Conservation (phyloP, 1,284 basidiomycete genomes). For the Mycosarcoma mackinlayi region DNA sequence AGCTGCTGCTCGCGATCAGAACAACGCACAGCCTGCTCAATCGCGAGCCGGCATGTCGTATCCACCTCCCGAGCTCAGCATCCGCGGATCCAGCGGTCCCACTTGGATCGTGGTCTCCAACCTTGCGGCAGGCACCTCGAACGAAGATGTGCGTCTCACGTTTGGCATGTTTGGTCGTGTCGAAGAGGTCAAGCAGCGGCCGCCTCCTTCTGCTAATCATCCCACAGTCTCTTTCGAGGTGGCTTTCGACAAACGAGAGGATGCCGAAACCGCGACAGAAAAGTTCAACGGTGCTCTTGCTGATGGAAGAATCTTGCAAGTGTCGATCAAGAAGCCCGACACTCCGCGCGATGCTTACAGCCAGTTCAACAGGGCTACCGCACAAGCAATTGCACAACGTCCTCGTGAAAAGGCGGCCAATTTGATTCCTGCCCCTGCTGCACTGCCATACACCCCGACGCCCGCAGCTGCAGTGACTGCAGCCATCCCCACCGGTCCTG, state of each 20-base stretch:
- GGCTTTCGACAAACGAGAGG: constrained; percentile 50
- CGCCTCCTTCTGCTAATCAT: constrained; percentile 52
- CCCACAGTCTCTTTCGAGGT: constrained; percentile 61
- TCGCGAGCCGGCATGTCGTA: constrained; percentile 30
- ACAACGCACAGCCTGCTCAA: background rate
- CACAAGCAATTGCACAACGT: constrained; percentile 39
- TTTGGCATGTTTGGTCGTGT: constrained; percentile 61
- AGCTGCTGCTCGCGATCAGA: constrained; percentile 3
- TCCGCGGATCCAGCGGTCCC: constrained; percentile 59
- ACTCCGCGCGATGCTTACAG: constrained; percentile 30
- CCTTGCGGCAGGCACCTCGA: constrained; percentile 59
- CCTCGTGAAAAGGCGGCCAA: constrained; percentile 34
- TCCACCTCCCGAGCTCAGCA: constrained; percentile 57
- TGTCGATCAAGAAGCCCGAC: constrained; percentile 52
- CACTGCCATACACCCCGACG: constrained; percentile 35
- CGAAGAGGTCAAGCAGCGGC: constrained; percentile 54
- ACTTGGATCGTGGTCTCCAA: constrained; percentile 65
- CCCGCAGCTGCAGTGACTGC: constrained; percentile 37
- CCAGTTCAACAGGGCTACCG: constrained; percentile 40
- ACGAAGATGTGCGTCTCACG: constrained; percentile 62
- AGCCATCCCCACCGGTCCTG: constrained; percentile 44
- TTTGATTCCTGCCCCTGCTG: constrained; percentile 40
- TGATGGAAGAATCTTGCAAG: constrained; percentile 62
- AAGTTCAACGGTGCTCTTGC: constrained; percentile 65
- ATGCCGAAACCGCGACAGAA: constrained; percentile 53